These are phyloP conservation scores for Claviceps sp. DNA, from an alignment of 2,329 filamentous ascomycete genomes.

Conservation along the genomic window DNA sequence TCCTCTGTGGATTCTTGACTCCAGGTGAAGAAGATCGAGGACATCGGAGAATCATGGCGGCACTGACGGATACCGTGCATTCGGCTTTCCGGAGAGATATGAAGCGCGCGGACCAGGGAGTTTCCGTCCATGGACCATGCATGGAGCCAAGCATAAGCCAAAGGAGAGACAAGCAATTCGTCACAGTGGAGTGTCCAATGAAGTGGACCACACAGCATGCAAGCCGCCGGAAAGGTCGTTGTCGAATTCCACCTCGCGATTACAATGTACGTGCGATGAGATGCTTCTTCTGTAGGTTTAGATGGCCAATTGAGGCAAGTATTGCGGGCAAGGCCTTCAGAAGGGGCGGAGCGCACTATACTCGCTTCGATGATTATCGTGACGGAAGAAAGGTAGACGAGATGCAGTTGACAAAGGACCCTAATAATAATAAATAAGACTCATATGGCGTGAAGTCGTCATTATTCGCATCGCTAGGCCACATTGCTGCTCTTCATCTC, in stretches of 20 bases:
- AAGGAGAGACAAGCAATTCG: background rate
- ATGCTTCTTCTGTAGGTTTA: too few species aligned
- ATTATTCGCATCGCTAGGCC: background rate
- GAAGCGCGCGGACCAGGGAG: background rate
- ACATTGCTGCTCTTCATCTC: background rate
- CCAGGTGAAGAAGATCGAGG: background rate
- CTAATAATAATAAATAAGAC: background rate
- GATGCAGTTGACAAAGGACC: background rate
- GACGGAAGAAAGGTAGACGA: background rate
- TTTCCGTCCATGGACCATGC: background rate
- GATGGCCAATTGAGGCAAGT: background rate
- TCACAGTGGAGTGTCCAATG: constrained; percentile 1
- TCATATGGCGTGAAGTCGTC: background rate
- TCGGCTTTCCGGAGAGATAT: background rate
- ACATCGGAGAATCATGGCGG: background rate
- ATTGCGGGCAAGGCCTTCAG: background rate
- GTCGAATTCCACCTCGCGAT: background rate
- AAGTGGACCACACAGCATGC: constrained; percentile 3
- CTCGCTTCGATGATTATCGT: background rate
- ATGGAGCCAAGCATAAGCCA: background rate
- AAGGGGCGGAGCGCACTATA: background rate
- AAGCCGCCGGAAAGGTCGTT: constrained; percentile 1
- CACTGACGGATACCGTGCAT: background rate
- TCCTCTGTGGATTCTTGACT: background rate
- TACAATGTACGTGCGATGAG: background rate